Evolutionary conservation across 2,329 filamentous ascomycete genomes (phyloP).

Genomic region (Paracoccidioides brasiliensis): DNA sequence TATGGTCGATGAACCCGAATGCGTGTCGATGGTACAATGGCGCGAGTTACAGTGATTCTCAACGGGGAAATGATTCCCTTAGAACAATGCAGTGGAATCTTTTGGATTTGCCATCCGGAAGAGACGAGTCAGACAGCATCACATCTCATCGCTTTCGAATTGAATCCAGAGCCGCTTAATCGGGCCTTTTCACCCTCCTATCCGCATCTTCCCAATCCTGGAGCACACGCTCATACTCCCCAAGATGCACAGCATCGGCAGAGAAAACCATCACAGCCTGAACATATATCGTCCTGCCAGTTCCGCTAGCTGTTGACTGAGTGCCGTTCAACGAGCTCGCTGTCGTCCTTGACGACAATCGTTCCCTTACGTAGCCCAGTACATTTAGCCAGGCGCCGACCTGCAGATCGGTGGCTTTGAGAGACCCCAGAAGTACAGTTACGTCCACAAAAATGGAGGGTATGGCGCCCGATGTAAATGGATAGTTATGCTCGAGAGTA

Average conservation of each 20-base stretch:
- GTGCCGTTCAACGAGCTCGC: constrained; percentile 3
- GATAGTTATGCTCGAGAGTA: constrained; percentile 55
- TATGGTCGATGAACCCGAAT: too few species aligned
- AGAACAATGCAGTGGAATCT: not conserved
- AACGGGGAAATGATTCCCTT: too few species aligned
- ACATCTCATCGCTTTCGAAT: constrained; percentile 25
- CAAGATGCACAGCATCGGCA: constrained; percentile 58
- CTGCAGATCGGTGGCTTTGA: constrained; percentile 51
- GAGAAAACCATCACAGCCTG: constrained; percentile 70
- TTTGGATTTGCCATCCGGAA: not conserved
- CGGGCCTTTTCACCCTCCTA: constrained; percentile 14
- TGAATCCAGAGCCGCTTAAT: not conserved
- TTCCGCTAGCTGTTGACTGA: constrained; percentile 3
- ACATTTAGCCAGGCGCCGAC: constrained; percentile 83
- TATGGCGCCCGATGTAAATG: constrained; percentile 24
- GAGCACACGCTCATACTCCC: constrained; percentile 54
- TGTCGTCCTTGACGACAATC: constrained; percentile 8
- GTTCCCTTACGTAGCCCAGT: constrained; percentile 57
- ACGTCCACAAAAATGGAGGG: constrained; percentile 53
- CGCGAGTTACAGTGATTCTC: too few species aligned
- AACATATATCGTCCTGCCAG: constrained; percentile 35
- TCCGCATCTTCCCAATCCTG: constrained; percentile 25
- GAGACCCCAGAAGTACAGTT: constrained; percentile 52
- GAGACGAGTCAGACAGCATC: constrained; percentile 8
- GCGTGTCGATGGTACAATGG: too few species aligned